Evolutionary conservation across 2,329 filamentous ascomycete genomes (phyloP).

Genomic region (Setomelanomma holmii): DNA sequence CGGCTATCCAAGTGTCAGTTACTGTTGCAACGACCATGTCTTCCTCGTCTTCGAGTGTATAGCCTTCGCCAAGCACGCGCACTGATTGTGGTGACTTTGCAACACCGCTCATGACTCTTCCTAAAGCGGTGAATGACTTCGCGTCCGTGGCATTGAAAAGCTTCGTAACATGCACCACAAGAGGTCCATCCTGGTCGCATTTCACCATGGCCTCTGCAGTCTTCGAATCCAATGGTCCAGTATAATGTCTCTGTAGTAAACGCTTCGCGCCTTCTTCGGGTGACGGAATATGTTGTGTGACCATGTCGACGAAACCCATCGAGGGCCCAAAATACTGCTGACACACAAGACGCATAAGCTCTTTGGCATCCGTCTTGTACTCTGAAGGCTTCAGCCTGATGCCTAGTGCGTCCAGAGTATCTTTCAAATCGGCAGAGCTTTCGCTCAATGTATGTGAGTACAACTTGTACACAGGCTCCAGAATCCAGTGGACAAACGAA

Average conservation of each 20-base stretch:
- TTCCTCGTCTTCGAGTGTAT: conserved; percentile 96
- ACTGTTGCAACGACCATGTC: conserved; percentile 92
- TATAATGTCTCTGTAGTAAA: conserved; percentile 87
- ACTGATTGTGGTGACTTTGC: conserved; percentile 83
- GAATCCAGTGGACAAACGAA: conserved; percentile 90
- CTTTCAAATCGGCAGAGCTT: conserved; percentile 82
- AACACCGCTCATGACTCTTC: conserved; percentile 90
- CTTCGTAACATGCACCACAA: conserved; percentile 93
- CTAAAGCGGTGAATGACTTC: conserved; percentile 88
- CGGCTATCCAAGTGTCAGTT: conserved; percentile 84
- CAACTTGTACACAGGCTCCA: conserved; percentile 97
- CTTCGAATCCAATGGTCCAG: conserved; percentile 83
- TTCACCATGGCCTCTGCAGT: conserved; percentile 79
- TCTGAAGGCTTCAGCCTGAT: conserved; percentile 92
- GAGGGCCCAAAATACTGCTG: conserved; percentile 94
- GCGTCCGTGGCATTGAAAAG: conserved; percentile 90
- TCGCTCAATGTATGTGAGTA: conserved; percentile 95
- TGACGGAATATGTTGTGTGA: conserved; percentile 87
- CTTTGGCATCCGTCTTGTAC: conserved; percentile 87
- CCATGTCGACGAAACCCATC: conserved; percentile 93
- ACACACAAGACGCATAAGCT: conserved; percentile 86
- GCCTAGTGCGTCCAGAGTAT: conserved; percentile 78
- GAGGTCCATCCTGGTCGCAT: conserved; percentile 87
- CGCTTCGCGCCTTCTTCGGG: conserved; percentile 78
- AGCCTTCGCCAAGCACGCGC: conserved; percentile 91